Evolutionary conservation across 441 rosid species (phyloP).

Genomic region (Populus hybrid): DNA sequence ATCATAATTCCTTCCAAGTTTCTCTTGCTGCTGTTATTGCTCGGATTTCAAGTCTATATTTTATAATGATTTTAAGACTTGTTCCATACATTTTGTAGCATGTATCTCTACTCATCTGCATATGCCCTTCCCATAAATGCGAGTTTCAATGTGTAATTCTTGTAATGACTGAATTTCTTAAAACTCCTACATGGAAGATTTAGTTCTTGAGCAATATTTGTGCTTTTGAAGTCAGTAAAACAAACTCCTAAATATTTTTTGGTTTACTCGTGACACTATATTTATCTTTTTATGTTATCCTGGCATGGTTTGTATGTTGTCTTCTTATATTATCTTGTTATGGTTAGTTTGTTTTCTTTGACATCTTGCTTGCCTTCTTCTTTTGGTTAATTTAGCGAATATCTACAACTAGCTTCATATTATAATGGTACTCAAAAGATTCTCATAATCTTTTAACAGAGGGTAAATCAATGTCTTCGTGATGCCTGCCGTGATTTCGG

Average conservation of each 20-base stretch:
- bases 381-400: neutral
- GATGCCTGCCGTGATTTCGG: slow-evolving; percentile 41
- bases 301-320: neutral
- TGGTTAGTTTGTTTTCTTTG: neutral
- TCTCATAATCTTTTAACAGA: slow-evolving; percentile 36
- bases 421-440: neutral
- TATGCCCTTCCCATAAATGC: neutral
- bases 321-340: neutral
- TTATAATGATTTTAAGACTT: neutral
- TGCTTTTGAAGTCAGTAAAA: neutral
- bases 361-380: neutral
- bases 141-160: neutral
- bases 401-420: neutral
- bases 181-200: neutral
- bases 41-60: neutral
- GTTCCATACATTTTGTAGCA: neutral
- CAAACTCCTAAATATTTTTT: neutral
- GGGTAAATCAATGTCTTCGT: slow-evolving; percentile 82
- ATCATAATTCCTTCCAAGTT: neutral
- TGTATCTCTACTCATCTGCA: neutral
- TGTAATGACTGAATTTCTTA: neutral
- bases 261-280: neutral
- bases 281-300: neutral
- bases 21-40: neutral
- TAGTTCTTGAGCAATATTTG: neutral